phyloP scores from a whole-genome alignment of 305 asterid species.

The Fraxinus greggii region DNA sequence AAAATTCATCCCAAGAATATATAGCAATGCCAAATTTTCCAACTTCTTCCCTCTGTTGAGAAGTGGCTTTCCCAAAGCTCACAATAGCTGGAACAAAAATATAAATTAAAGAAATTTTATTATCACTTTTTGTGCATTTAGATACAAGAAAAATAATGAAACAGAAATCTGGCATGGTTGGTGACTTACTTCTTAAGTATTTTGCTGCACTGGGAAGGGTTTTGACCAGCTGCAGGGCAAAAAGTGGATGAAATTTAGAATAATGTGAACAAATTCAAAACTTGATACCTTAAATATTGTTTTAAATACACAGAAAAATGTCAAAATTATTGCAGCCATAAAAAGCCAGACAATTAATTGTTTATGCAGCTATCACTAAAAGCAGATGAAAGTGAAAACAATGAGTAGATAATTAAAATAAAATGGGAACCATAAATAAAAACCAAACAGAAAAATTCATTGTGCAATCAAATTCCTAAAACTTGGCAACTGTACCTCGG shows the following conservation, averaged over 20 bases:
- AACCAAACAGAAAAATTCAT: background rate
- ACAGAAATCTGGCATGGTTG: conserved; percentile 19
- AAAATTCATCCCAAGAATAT: conserved; percentile 65
- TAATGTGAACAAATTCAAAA: conserved; percentile 18
- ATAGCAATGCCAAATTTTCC: conserved; percentile 50
- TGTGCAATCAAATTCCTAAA: background rate
- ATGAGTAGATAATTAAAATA: background rate
- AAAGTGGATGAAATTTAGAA: conserved; percentile 27
- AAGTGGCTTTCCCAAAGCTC: conserved; percentile 61
- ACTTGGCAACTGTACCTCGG: conserved; percentile 60
- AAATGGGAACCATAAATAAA: background rate
- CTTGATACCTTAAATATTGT: conserved; percentile 13
- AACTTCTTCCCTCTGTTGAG: conserved; percentile 58
- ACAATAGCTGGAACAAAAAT: conserved; percentile 55
- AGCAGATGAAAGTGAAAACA: background rate
- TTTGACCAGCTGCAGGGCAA: conserved; percentile 69
- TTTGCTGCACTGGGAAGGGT: conserved; percentile 62
- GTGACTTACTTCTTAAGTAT: conserved; percentile 70
- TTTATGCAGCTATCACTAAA: conserved; percentile 1
- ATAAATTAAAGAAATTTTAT: background rate
- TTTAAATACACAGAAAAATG: conserved; percentile 17
- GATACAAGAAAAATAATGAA: conserved; percentile 9
- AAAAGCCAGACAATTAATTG: conserved; percentile 13
- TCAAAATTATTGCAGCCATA: conserved; percentile 9
- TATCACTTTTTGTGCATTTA: conserved; percentile 17